Evolutionary conservation across 2,329 filamentous ascomycete species (phyloP).

Genomic region (Colletotrichum horii): DNA sequence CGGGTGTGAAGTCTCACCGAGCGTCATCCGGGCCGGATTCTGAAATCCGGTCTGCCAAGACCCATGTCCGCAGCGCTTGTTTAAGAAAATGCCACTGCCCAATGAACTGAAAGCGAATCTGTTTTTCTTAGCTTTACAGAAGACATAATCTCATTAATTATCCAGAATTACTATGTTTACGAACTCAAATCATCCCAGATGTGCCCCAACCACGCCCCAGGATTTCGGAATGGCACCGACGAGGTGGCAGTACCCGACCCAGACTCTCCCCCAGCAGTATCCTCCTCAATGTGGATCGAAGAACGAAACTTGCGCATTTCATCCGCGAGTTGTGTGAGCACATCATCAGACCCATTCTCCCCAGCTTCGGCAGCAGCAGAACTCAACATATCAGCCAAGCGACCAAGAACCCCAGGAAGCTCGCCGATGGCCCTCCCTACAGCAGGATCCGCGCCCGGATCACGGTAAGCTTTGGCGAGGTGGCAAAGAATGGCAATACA

Average conservation of each 20-base stretch:
- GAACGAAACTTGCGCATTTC: background rate
- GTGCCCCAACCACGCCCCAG: background rate
- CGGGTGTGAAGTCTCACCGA: background rate
- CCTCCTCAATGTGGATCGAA: background rate
- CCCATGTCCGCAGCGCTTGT: background rate
- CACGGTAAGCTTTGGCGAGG: background rate
- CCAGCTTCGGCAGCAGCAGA: background rate
- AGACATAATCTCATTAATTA: background rate
- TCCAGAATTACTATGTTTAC: rapidly evolving
- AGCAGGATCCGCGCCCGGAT: background rate
- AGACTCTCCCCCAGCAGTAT: background rate
- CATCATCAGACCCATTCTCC: rapidly evolving
- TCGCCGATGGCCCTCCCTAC: background rate
- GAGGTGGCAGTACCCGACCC: background rate
- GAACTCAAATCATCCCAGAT: background rate
- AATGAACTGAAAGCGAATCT: background rate
- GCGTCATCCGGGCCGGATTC: background rate
- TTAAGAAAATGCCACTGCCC: background rate
- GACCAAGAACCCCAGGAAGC: background rate
- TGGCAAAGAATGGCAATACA: background rate
- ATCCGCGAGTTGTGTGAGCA: background rate
- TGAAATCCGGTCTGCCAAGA: background rate
- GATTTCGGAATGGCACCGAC: background rate
- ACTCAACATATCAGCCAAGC: rapidly evolving
- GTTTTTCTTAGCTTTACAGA: rapidly evolving